Evolutionary conservation across 345 rosid genomes (phyloP), one percentile per base, ranked within the genome.

Genomic region (Bruguiera sexangula): DNA sequence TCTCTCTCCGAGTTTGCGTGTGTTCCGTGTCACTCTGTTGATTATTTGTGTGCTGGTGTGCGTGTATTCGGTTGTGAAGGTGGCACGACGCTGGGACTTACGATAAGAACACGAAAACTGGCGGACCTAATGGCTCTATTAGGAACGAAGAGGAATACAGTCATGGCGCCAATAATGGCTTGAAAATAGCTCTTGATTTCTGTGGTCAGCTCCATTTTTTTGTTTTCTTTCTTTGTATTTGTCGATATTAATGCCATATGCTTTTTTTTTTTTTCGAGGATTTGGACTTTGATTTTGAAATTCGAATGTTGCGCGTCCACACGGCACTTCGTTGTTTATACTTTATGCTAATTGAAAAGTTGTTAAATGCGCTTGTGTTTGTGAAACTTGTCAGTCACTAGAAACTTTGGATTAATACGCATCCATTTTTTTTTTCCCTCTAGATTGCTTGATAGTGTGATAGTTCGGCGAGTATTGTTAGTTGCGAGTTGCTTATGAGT

Each of bases 1-100:
- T 6, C n/a, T 30, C 10, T 43, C 6, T 43, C 0, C 18, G 18
- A 13, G 18, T 3, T 11, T 43, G 19, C 5, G 50, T 43, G 15
- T 13, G 18, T 13, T 30, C 39, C 5, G 13, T 13, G 37, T 10
- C 27, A 22, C 19, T 58, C 48, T 68, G 15, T 19, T 29, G 54
- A 6, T 51, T 46, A 27, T 37, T 34, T 5, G 8, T 48, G 50
- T 20, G 37, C 46, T 18, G 7, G 31, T 11, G 26, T 59, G 16
- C 20, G 32, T 24, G 39, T 59, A 16, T 36, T 21, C 22, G 56
- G 27, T 64, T 55, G 56, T 80, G 78, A 75, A 94, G 98, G 62
- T 94, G 98, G 98, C 97, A 91, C 67, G 98, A 94, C 34, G 97
- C 98, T 5, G 97, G 98, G 67, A 91, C 98, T 4, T 89, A 88